Evolutionary conservation across 257 asterid species (phyloP).

Genomic region (Coffea canephora): DNA sequence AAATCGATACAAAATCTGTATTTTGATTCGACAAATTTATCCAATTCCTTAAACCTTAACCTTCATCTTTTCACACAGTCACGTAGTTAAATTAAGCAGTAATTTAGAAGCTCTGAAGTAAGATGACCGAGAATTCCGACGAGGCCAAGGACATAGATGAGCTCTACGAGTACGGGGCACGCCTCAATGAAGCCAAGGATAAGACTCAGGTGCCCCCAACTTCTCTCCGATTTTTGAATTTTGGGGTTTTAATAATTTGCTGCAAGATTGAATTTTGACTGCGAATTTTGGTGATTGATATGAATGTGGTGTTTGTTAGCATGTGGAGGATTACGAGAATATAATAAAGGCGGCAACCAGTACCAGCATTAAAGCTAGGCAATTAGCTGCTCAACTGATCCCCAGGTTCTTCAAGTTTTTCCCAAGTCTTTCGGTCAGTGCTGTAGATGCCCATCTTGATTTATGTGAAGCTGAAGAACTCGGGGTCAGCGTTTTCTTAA

Average conservation of each 20-base stretch:
- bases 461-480: constrained; percentile 94
- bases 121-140: constrained; percentile 50
- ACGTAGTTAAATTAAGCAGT: neutral
- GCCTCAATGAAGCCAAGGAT: constrained; percentile 80
- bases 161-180: constrained; percentile 84
- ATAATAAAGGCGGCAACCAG: constrained; percentile 74
- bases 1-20: neutral
- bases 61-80: neutral
- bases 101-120: neutral
- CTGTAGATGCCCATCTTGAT: constrained; percentile 91
- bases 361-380: constrained; percentile 74
- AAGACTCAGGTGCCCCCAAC: constrained; percentile 73
- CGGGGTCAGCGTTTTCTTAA: constrained; percentile 52
- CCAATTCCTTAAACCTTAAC: neutral
- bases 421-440: constrained; percentile 61
- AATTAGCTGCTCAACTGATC: constrained; percentile 89
- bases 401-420: constrained; percentile 86
- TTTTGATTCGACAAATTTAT: neutral
- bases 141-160: constrained; percentile 69
- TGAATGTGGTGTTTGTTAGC: constrained; percentile 29
- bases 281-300: neutral
- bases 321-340: constrained; percentile 67
- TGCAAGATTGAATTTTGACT: constrained; percentile 12
- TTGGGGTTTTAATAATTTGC: neutral
- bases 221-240: neutral